A percentile compares a stretch with the other conserved stretches of the same genome.
phyloP scores from a whole-genome alignment of 2,329 filamentous ascomycete genomes.

The Diatrype stigma region DNA sequence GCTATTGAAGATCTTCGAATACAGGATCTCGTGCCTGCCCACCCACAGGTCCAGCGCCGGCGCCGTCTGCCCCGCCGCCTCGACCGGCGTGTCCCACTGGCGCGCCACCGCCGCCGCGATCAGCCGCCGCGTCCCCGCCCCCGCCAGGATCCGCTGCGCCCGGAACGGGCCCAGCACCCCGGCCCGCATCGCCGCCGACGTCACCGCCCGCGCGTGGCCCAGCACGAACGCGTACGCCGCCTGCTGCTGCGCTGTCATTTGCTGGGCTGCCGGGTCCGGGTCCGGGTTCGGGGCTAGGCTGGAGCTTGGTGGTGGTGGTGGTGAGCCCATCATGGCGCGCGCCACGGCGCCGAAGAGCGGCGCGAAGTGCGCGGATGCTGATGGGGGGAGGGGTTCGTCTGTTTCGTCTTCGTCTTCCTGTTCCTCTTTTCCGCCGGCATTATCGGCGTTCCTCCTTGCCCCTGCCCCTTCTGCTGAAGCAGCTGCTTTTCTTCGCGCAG shows the following conservation, averaged over 20 bases:
- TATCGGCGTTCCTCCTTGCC: background rate
- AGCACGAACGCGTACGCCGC: slow-evolving; percentile 73
- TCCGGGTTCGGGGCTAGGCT: no score
- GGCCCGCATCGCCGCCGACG: slow-evolving; percentile 72
- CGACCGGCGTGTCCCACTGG: slow-evolving; percentile 55
- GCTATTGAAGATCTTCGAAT: slow-evolving; percentile 84
- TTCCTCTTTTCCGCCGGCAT: slow-evolving; percentile 3
- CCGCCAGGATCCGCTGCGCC: slow-evolving; percentile 68
- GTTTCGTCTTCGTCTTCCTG: background rate
- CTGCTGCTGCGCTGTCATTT: no score
- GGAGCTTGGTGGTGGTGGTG: no score
- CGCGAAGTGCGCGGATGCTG: slow-evolving; percentile 61
- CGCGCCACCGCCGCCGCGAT: slow-evolving; percentile 55
- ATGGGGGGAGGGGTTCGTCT: slow-evolving; percentile 15
- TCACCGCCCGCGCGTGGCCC: slow-evolving; percentile 69
- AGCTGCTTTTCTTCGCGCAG: background rate
- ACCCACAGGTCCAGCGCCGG: slow-evolving; percentile 80
- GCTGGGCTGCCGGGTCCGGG: slow-evolving; percentile 55
- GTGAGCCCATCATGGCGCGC: no score
- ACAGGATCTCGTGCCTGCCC: slow-evolving; percentile 76
- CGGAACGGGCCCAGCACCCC: slow-evolving; percentile 79
- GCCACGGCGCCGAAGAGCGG: slow-evolving; percentile 68
- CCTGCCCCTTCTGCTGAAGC: background rate
- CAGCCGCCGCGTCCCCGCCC: slow-evolving; percentile 50
- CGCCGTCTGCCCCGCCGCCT: slow-evolving; percentile 69